Conservation (phyloP, 1,284 basidiomycete genomes). For the Paramarasmius palmivorus region DNA sequence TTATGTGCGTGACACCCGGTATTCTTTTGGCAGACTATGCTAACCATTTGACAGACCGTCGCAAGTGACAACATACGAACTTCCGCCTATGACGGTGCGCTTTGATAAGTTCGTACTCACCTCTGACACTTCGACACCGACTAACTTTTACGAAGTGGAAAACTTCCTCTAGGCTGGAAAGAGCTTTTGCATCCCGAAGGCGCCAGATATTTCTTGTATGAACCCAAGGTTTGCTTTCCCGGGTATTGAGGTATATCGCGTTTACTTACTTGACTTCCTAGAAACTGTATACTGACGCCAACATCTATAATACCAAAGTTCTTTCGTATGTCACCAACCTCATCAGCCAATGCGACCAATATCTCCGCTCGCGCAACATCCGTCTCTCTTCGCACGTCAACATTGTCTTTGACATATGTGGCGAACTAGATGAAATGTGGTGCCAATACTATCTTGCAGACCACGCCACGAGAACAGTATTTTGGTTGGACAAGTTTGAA, state of each 20-base stretch:
- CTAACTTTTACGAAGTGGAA: neutral
- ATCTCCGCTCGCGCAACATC: constrained; percentile 25
- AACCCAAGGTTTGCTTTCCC: constrained; percentile 24
- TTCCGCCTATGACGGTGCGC: neutral
- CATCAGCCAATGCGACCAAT: constrained; percentile 25
- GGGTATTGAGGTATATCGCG: no score
- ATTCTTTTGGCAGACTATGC: no score
- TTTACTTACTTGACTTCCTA: constrained; percentile 9
- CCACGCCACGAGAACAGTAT: constrained; percentile 33
- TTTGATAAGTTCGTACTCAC: neutral
- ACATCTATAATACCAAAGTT: constrained; percentile 30
- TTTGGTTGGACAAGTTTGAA: constrained; percentile 37
- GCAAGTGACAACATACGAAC: neutral
- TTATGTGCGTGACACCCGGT: no score
- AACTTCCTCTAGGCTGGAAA: constrained; percentile 23
- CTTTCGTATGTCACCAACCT: constrained; percentile 24
- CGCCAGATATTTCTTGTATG: constrained; percentile 34
- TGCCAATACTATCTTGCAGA: constrained; percentile 44
- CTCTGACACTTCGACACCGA: neutral
- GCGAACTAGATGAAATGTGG: constrained; percentile 6
- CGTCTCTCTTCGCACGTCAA: constrained; percentile 25
- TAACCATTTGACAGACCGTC: no score
- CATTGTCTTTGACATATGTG: constrained; percentile 34
- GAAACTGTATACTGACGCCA: constrained; percentile 39
- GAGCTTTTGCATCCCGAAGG: constrained; percentile 36